phyloP scores from a whole-genome alignment of 306 rosid genomes.

The barrel medic (Medicago truncatula) region MtrunA17r5.0-ANR NC_053046.1:38367001-38367500 shows the following conservation, averaged over 20 bases:
- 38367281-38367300: too few relatives aligned
- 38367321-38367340: too few relatives aligned
- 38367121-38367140: slow-evolving; percentile 36
- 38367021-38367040: slow-evolving; percentile 71
- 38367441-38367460: background rate
- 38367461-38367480: background rate
- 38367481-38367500: too few relatives aligned
- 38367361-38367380: background rate
- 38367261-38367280: too few relatives aligned
- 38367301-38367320: too few relatives aligned
- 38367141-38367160: slow-evolving; percentile 2
- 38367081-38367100: slow-evolving; percentile 81
- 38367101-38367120: slow-evolving; percentile 66
- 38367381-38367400: background rate
- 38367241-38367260: too few relatives aligned
- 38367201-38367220: too few relatives aligned
- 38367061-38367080: slow-evolving; percentile 78
- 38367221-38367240: too few relatives aligned
- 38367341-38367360: slow-evolving; percentile 9
- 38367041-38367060: slow-evolving; percentile 67
- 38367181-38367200: background rate
- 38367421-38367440: too few relatives aligned
- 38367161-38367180: background rate
- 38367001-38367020: slow-evolving; percentile 58
- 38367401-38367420: background rate